Percentiles rank a stretch among this genome's conserved stretches.
Evolutionary conservation across 345 rosid species (phyloP).

Genomic region (Jatropha curcas): DNA sequence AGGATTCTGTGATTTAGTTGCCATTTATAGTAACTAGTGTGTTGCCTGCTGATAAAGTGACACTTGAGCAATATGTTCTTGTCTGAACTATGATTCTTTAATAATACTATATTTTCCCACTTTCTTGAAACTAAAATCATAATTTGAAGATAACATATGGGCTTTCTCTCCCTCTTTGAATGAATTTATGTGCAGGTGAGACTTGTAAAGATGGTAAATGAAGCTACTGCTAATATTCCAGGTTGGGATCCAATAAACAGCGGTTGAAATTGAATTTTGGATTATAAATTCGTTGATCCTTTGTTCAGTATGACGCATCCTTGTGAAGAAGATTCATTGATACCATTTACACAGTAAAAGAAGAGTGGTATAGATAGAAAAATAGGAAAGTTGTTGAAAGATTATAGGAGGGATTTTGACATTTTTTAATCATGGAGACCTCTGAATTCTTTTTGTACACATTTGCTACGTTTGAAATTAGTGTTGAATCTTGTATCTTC

Average conservation of each 20-base stretch:
- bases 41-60: background rate
- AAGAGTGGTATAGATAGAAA: conserved; percentile 25
- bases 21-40: background rate
- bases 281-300: conserved; percentile 1
- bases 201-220: conserved; percentile 66
- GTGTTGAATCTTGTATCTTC: conserved; percentile 14
- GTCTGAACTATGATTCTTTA: background rate
- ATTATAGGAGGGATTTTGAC: conserved; percentile 7
- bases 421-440: background rate
- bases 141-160: background rate
- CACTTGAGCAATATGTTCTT: background rate
- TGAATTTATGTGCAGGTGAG: conserved; percentile 44
- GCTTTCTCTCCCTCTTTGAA: background rate
- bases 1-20: background rate
- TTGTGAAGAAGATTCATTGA: conserved; percentile 10
- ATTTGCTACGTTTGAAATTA: conserved; percentile 10
- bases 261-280: conserved; percentile 24
- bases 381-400: conserved; percentile 8
- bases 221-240: conserved; percentile 72
- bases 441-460: conserved; percentile 22
- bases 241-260: conserved; percentile 47
- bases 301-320: conserved; percentile 12
- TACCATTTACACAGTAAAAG: conserved; percentile 16
- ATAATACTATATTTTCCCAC: background rate
- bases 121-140: background rate